Evolutionary conservation across 1,284 basidiomycete genomes (phyloP).

Genomic region (Trametes polyzona): DNA sequence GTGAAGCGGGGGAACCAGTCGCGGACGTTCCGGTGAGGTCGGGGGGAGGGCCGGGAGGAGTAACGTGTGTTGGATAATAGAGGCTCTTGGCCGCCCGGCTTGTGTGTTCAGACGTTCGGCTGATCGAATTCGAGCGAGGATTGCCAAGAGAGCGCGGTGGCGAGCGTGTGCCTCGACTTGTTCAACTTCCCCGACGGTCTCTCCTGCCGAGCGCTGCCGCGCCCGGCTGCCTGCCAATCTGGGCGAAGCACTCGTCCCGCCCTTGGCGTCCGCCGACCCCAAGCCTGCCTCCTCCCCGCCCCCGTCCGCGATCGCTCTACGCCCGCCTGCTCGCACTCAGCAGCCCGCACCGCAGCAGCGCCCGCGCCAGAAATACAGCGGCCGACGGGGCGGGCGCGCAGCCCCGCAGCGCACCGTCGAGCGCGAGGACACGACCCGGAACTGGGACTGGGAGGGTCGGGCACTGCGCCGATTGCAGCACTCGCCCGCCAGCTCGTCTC

Average conservation of each 20-base stretch:
- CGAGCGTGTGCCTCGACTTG: too few species aligned
- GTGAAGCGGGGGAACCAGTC: constrained; percentile 73
- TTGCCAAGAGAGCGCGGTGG: neutral
- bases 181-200: too few species aligned
- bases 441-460: neutral
- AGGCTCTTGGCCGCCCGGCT: neutral
- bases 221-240: too few species aligned
- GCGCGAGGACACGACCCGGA: neutral
- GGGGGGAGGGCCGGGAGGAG: neutral
- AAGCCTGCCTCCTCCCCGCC: neutral
- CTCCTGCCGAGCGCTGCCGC: too few species aligned
- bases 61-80: neutral
- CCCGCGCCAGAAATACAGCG: neutral
- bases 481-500: too few species aligned
- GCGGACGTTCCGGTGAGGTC: constrained; percentile 60
- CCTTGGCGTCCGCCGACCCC: too few species aligned
- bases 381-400: neutral
- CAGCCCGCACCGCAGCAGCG: neutral
- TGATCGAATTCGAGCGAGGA: neutral
- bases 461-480: too few species aligned
- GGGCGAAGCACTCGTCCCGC: too few species aligned
- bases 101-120: neutral
- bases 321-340: neutral
- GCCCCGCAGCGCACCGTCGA: neutral
- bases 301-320: neutral